Percentiles rank a stretch among this genome's conserved stretches.
Conservation (phyloP, 1,139 yeast species). For the Saccharomyces hybrid region DNA sequence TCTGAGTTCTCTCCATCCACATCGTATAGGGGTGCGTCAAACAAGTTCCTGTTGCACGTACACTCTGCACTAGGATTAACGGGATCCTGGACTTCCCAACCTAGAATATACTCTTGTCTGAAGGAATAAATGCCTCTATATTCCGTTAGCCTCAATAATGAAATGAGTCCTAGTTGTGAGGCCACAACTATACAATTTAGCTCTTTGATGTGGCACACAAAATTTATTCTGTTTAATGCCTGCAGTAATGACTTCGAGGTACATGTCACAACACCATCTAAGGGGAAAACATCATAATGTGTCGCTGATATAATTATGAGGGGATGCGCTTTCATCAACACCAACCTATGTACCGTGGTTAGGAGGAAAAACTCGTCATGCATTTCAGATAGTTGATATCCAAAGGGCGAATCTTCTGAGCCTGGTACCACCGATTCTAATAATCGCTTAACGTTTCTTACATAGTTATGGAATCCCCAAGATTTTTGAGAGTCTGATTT, state of each 20-base stretch:
- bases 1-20: not conserved
- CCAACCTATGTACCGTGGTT: conserved; percentile 15
- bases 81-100: conserved; percentile 21
- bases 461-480: conserved; percentile 20
- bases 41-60: not conserved
- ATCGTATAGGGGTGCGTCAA: not conserved
- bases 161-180: conserved; percentile 46
- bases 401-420: conserved; percentile 10
- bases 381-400: conserved; percentile 14
- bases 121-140: conserved; percentile 48
- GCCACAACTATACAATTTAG: conserved; percentile 46
- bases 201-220: conserved; percentile 43
- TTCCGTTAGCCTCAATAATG: conserved; percentile 46
- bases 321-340: conserved; percentile 20
- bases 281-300: conserved; percentile 34
- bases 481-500: conserved; percentile 6
- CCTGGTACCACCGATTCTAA: conserved; percentile 7
- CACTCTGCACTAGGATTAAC: not conserved
- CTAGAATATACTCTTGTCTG: conserved; percentile 36
- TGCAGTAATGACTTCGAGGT: conserved; percentile 32
- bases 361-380: conserved; percentile 18
- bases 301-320: conserved; percentile 43
- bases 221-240: conserved; percentile 40
- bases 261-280: conserved; percentile 30
- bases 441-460: conserved; percentile 13